Evolutionary conservation across 345 rosid genomes (phyloP).

Genomic region (Salix purpurea): DNA sequence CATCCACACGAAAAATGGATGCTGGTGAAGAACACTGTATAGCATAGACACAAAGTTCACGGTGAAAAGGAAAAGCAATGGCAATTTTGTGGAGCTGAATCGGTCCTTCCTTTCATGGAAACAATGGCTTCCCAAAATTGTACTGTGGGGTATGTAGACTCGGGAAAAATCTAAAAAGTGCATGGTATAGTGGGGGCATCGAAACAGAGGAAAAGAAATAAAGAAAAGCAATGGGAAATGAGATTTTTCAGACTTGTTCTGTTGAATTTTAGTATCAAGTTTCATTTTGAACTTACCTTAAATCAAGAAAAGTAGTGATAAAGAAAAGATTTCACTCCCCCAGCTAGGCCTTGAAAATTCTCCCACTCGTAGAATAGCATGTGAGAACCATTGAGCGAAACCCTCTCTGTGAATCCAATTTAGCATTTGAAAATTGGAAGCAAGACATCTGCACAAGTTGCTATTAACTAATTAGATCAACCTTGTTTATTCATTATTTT

Average conservation of each 20-base stretch:
- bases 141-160: background rate
- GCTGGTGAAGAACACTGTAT: background rate
- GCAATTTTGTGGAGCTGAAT: background rate
- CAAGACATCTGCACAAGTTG: background rate
- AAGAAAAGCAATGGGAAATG: background rate
- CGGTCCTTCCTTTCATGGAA: background rate
- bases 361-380: background rate
- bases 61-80: background rate
- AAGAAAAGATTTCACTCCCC: background rate
- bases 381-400: background rate
- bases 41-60: background rate
- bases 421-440: background rate
- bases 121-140: constrained; percentile 1
- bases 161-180: background rate
- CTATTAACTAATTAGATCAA: background rate
- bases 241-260: background rate
- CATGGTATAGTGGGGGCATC: background rate
- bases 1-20: background rate
- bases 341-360: background rate
- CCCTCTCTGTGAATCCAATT: background rate
- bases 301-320: background rate
- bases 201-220: background rate
- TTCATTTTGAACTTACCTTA: background rate
- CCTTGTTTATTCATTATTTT: background rate
- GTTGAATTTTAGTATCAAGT: background rate